A percentile compares a stretch with the other conserved stretches of the same genome.
These are phyloP conservation scores for Samsoniella hepiali DNA, from an alignment of 2,329 filamentous ascomycete species.

Conservation along the genomic window DNA sequence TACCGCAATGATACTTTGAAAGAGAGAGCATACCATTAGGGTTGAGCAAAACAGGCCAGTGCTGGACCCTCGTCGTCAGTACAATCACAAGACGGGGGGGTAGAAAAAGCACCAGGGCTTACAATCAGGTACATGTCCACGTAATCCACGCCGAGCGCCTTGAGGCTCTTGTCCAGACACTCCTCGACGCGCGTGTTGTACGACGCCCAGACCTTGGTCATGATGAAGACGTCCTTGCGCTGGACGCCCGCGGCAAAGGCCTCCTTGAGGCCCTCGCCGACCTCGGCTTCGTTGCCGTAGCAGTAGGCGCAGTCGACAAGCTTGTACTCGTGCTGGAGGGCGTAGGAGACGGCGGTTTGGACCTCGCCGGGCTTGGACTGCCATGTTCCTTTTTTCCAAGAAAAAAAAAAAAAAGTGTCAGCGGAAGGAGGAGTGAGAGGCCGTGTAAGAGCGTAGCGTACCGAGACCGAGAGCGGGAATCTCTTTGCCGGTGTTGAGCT, in stretches of 20 bases:
- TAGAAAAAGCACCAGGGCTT: constrained; percentile 21
- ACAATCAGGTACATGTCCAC: constrained; percentile 74
- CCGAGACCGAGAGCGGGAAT: constrained; percentile 64
- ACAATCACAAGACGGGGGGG: not conserved
- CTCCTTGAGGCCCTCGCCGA: constrained; percentile 72
- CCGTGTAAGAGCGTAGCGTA: constrained; percentile 36
- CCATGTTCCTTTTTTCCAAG: constrained; percentile 54
- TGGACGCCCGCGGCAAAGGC: constrained; percentile 68
- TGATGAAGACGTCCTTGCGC: constrained; percentile 77
- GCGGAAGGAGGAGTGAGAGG: not conserved
- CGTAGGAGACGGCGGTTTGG: constrained; percentile 54
- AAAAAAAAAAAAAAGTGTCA: not conserved
- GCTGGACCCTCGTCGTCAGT: constrained; percentile 36
- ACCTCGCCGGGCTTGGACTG: constrained; percentile 59
- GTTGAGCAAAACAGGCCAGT: constrained; percentile 82
- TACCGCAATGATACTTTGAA: not conserved
- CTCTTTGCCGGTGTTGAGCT: constrained; percentile 60
- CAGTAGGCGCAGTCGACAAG: constrained; percentile 72
- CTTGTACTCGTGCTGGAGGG: constrained; percentile 55
- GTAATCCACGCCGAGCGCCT: constrained; percentile 72
- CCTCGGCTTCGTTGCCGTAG: constrained; percentile 80
- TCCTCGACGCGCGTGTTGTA: constrained; percentile 69
- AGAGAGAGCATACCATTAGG: constrained; percentile 52
- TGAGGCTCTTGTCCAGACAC: constrained; percentile 69
- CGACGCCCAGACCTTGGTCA: constrained; percentile 82